A percentile compares a stretch with the other conserved stretches of the same genome.
phyloP scores from a whole-genome alignment of 257 asterid genomes.

The Penstemon davidsonii region DNA sequence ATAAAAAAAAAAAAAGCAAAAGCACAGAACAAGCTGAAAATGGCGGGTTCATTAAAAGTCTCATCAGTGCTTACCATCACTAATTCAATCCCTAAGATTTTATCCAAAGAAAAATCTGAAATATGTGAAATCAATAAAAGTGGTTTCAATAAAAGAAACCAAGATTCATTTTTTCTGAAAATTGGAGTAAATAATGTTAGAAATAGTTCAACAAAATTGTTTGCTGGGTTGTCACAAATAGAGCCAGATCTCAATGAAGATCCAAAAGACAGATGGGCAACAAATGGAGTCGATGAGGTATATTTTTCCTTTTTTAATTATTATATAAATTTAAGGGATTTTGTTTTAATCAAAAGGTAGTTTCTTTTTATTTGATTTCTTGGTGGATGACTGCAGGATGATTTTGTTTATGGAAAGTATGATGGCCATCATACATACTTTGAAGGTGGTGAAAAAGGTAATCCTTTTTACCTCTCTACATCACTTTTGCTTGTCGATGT shows the following conservation, averaged over 20 bases:
- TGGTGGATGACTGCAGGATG: slow-evolving; percentile 56
- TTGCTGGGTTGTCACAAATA: slow-evolving; percentile 66
- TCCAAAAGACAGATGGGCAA: slow-evolving; percentile 72
- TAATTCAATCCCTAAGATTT: slow-evolving; percentile 40
- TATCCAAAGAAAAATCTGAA: slow-evolving; percentile 30
- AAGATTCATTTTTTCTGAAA: slow-evolving; percentile 14
- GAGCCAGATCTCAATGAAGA: slow-evolving; percentile 89
- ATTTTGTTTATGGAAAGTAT: slow-evolving; percentile 61
- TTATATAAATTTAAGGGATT: neutral
- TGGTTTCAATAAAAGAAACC: slow-evolving; percentile 18
- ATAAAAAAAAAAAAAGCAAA: neutral
- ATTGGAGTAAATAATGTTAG: slow-evolving; percentile 24
- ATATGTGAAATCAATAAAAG: slow-evolving; percentile 24
- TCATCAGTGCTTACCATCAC: slow-evolving; percentile 39
- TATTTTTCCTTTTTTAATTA: neutral
- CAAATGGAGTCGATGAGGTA: slow-evolving; percentile 69
- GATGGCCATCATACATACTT: slow-evolving; percentile 73
- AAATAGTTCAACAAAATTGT: slow-evolving; percentile 47
- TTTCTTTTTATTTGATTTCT: neutral
- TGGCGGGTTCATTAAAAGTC: slow-evolving; percentile 51
- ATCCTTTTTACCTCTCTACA: neutral
- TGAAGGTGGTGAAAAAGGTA: slow-evolving; percentile 73
- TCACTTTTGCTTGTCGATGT: neutral
- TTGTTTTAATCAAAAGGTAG: neutral
- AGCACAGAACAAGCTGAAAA: slow-evolving; percentile 28